Percentiles rank a stretch among this genome's conserved stretches.
phyloP scores from a whole-genome alignment of 164 flowering plant species.

The Aristolochia fimbriata region DNA sequence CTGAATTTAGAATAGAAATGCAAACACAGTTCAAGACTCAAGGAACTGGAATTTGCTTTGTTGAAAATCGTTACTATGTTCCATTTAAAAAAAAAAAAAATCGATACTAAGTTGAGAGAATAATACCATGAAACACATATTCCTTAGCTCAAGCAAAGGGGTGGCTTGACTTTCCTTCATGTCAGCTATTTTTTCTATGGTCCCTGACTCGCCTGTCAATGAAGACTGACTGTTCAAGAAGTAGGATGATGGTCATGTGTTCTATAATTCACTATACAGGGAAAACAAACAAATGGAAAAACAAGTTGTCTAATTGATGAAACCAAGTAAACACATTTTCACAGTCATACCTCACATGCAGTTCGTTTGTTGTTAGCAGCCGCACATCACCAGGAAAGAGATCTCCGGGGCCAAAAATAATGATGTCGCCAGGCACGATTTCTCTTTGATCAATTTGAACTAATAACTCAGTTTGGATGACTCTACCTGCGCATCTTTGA shows the following conservation, averaged over 20 bases:
- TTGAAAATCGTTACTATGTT: not conserved
- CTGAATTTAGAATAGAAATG: constrained; percentile 18
- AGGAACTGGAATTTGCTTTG: not conserved
- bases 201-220: constrained; percentile 72
- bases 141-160: constrained; percentile 63
- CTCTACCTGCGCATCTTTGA: constrained; percentile 79
- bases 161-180: constrained; percentile 46
- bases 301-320: not conserved
- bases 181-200: constrained; percentile 52
- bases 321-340: constrained; percentile 3
- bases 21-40: not conserved
- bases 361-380: constrained; percentile 51
- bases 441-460: constrained; percentile 79
- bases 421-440: constrained; percentile 67
- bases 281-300: not conserved
- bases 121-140: constrained; percentile 79
- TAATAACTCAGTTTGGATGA: constrained; percentile 53
- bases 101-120: not conserved
- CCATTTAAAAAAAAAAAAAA: too few relatives aligned
- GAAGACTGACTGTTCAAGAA: constrained; percentile 76
- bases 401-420: constrained; percentile 63
- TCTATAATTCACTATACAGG: constrained; percentile 10
- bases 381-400: constrained; percentile 79
- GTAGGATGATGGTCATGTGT: constrained; percentile 25
- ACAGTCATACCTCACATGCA: constrained; percentile 52